These are phyloP conservation scores for Hypoxylon sp. DNA, from an alignment of 2,329 filamentous ascomycete genomes.

Conservation along the genomic window DNA sequence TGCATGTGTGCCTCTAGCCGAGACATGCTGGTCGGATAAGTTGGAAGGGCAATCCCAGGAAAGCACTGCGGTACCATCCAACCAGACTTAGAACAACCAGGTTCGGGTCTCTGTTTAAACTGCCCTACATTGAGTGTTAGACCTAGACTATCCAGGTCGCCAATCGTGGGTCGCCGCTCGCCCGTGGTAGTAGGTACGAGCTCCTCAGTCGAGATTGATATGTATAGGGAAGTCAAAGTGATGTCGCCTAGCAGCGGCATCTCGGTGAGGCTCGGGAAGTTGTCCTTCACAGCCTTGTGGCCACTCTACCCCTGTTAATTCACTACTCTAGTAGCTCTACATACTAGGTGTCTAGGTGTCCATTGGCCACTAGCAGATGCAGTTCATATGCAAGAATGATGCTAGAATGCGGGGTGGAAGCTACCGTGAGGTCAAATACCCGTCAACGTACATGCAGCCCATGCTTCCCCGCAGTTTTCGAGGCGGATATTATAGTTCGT, in stretches of 20 bases:
- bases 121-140: constrained; percentile 22
- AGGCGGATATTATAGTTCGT: constrained; percentile 40
- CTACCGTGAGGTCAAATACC: constrained; percentile 43
- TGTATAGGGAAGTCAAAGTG: constrained; percentile 12
- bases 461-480: constrained; percentile 48
- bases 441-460: constrained; percentile 37
- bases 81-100: constrained; percentile 31
- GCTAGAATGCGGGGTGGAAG: constrained; percentile 52
- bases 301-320: constrained; percentile 38
- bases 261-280: constrained; percentile 54
- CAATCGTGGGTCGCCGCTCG: constrained; percentile 2
- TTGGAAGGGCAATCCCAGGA: constrained; percentile 32
- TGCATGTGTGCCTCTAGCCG: constrained; percentile 30
- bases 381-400: constrained; percentile 40
- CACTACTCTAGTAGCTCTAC: constrained; percentile 26
- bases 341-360: constrained; percentile 13
- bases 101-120: constrained; percentile 24
- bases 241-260: constrained; percentile 35
- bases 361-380: constrained; percentile 43
- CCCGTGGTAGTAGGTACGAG: constrained; percentile 15
- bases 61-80: constrained; percentile 26
- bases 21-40: constrained; percentile 31
- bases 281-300: constrained; percentile 45
- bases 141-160: constrained; percentile 31
- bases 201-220: constrained; percentile 1